Evolutionary conservation across 2,329 filamentous ascomycete species (phyloP), one percentile per base, ranked within the genome.

Genomic region (Ophiocordyceps polyrhachis-furcata): DNA sequence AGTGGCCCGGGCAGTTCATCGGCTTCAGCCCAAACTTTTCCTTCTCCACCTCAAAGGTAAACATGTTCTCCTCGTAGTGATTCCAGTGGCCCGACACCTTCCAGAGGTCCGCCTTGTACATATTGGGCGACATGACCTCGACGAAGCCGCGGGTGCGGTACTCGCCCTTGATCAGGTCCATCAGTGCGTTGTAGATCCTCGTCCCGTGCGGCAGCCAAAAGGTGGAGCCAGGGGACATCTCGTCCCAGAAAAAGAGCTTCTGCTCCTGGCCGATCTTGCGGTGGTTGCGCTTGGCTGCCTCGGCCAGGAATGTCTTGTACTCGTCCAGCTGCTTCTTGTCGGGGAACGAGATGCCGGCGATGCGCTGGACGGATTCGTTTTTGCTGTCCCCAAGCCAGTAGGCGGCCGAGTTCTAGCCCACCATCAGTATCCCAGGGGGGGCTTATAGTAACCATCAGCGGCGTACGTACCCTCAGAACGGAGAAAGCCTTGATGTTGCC

Each of bases 291-390:
- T 94, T 94, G 49, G 91, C 89, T n/a, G 91, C 91, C 66, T 98
- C 91, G 56, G 94, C 89, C 28, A 98, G 73, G 66, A 93, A 93
- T 58, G 89, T 87, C 66, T 93, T 80, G 68, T 96, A 87, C 56
- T 93, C 87, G 42, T 83, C 79, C 67, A 98, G 84, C 56, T 79
- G 75, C 67, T 94, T 93, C 75, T 98, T 96, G 64, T 94, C 87
- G 4, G 89, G 89, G 63, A 77, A 98, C 6, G 87, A 93, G 47
- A 98, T 82, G 63, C 91, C 91, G 56, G 95, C 93, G 55, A 98
- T 93, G 57, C 91, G 81, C 66, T 98, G 91, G 41, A 98, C 73
- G 25, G 88, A 93, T 63, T 96, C 89, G 61, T 96, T 95, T 58
- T 81, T 78, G 57, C 87, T 81, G 61, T 95, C 85, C 46, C 91